These are phyloP conservation scores for Atkinsonella hypoxylon DNA, from an alignment of 2,329 filamentous ascomycete genomes.

Conservation along the genomic window DNA sequence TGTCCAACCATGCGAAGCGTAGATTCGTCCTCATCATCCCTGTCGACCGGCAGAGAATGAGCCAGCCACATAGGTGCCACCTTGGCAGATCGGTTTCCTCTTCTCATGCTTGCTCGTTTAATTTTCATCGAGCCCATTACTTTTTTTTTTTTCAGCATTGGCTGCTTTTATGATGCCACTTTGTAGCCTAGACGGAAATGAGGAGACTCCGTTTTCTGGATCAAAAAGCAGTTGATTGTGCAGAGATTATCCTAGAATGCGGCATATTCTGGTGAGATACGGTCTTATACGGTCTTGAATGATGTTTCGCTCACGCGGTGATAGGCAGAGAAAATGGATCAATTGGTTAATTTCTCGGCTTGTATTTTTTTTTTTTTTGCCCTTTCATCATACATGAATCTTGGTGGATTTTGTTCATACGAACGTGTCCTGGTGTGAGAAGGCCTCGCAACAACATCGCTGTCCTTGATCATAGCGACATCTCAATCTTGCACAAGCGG, in stretches of 20 bases:
- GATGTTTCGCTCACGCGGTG: too few relatives aligned
- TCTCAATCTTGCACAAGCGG: too few relatives aligned
- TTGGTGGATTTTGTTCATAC: too few relatives aligned
- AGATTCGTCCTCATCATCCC: background rate
- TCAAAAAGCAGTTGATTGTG: background rate
- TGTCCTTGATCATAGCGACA: too few relatives aligned
- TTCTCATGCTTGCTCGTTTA: background rate
- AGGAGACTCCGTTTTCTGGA: background rate
- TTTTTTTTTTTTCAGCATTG: background rate
- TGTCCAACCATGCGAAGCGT: conserved; percentile 5
- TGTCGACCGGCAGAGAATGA: background rate
- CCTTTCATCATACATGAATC: too few relatives aligned
- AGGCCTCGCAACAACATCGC: too few relatives aligned
- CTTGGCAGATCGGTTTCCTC: background rate
- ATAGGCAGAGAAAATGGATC: too few relatives aligned
- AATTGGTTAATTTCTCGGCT: too few relatives aligned
- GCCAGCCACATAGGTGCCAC: conserved; percentile 1
- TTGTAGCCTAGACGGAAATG: background rate
- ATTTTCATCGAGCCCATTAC: background rate
- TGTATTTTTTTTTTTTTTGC: too few relatives aligned
- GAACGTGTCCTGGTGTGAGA: too few relatives aligned
- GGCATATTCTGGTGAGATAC: too few relatives aligned
- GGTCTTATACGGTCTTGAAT: too few relatives aligned
- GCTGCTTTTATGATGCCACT: background rate
- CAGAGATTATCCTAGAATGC: background rate